Evolutionary conservation across 75 land plant species (phyloP).

Genomic region (Pinus taeda): DNA sequence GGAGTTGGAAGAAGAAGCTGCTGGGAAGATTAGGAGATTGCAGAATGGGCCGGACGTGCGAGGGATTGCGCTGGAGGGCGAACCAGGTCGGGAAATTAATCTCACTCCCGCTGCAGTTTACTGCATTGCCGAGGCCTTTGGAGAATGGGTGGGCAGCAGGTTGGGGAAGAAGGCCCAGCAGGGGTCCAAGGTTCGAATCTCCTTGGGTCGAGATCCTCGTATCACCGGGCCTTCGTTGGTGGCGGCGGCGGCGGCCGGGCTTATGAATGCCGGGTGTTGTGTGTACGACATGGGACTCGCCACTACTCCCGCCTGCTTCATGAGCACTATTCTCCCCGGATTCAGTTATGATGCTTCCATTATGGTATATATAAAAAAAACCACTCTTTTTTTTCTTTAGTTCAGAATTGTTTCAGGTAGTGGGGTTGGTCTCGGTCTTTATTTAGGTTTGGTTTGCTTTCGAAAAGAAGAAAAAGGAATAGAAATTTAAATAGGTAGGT

Average conservation of each 20-base stretch:
- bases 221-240: conserved; percentile 39
- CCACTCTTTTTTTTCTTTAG: too few species aligned
- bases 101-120: conserved; percentile 44
- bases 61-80: conserved; percentile 57
- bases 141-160: conserved; percentile 43
- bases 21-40: conserved; percentile 38
- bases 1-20: conserved; percentile 31
- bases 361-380: conserved; percentile 28
- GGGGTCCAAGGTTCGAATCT: conserved; percentile 30
- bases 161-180: not conserved
- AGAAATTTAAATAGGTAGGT: too few species aligned
- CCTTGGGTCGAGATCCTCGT: conserved; percentile 49
- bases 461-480: too few species aligned
- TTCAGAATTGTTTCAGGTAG: too few species aligned
- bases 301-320: conserved; percentile 67
- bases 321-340: conserved; percentile 49
- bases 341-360: conserved; percentile 58
- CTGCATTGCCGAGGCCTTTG: conserved; percentile 53
- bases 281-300: conserved; percentile 63
- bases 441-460: too few species aligned
- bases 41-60: conserved; percentile 67
- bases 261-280: conserved; percentile 38
- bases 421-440: too few species aligned
- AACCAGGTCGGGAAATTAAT: conserved; percentile 43
- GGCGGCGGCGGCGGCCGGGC: conserved; percentile 39